Evolutionary conservation across 805 yeast species (phyloP), one percentile per base, ranked within the genome.

Genomic region (Wickerhamomyces mucosus): DNA sequence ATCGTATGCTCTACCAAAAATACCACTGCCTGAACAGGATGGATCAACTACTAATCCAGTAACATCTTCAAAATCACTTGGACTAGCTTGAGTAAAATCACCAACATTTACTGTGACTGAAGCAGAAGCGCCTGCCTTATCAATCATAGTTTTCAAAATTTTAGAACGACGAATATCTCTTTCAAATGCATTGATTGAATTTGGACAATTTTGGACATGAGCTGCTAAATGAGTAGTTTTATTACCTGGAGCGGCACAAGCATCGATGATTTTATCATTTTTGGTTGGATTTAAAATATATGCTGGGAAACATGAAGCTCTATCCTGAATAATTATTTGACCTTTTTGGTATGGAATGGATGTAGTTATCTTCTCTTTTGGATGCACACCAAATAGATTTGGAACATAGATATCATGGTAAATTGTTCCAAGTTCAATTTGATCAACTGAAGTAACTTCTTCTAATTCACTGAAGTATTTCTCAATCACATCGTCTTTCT

Each of bases 191-290:
- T 67, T 67, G 8, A 86, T 75, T 12, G 55, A 47, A 13, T 50
- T 45, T 0, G 61, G 59, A 2, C 57, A 43, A 23, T 58, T 57
- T 4, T 48, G 42, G 15, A 84, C 55, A 31, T 71, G 61, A 0
- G 92, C 73, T 0, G 96, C 95, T 15, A 79, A 59, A 57, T 89
- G 97, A 0, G 96, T 84, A 0, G 99, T 92, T 53, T 92, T 94
- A 56, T 92, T 92, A 5, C 99, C 99, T 5, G 99, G 99, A 0
- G 99, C 98, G 3, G 97, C 88, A 59, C 96, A 88, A 1, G 96
- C 80, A 58, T 92, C 99, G 27, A 92, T 81, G 9, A 86, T 74
- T 16, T 64, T 56, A 36, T 70, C 78, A 27, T 77, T 79, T 4
- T 71, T 63, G 1, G 51, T 34, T 1, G 89, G 83, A 39, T 72